Evolutionary conservation across 345 rosid genomes (phyloP).

Genomic region (Linum lewisii): DNA sequence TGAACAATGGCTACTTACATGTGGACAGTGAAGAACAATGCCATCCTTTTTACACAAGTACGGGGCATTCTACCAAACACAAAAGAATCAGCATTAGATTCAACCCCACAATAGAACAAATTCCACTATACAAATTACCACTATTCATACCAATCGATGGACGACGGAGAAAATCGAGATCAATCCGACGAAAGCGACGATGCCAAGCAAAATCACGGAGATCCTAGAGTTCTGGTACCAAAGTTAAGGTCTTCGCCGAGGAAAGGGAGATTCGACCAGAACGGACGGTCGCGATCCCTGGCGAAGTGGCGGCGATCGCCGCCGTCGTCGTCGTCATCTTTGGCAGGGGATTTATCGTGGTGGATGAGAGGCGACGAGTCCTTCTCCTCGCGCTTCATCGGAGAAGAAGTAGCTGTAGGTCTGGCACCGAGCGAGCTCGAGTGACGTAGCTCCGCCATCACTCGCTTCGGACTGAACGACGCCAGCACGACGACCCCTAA

Average conservation of each 20-base stretch:
- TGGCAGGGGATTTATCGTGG: constrained; percentile 34
- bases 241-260: constrained; percentile 73
- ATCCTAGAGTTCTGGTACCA: constrained; percentile 47
- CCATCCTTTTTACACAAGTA: constrained; percentile 95
- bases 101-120: neutral
- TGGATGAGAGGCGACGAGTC: constrained; percentile 69
- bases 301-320: constrained; percentile 38
- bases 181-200: constrained; percentile 47
- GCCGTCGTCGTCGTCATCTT: constrained; percentile 32
- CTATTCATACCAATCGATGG: constrained; percentile 33
- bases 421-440: constrained; percentile 86
- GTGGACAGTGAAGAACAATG: constrained; percentile 86
- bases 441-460: constrained; percentile 91
- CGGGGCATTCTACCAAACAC: constrained; percentile 54
- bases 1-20: constrained; percentile 38
- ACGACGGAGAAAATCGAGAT: constrained; percentile 60
- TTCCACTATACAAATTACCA: constrained; percentile 18
- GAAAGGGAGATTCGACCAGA: constrained; percentile 49
- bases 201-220: constrained; percentile 38
- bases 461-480: constrained; percentile 43
- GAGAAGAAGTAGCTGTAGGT: constrained; percentile 50
- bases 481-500: constrained; percentile 15
- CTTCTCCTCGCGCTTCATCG: constrained; percentile 76
- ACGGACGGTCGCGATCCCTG: constrained; percentile 79
- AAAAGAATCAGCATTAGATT: neutral